phyloP scores from a whole-genome alignment of 1,284 basidiomycete species.

The Ceratobasidium sp. region DNA sequence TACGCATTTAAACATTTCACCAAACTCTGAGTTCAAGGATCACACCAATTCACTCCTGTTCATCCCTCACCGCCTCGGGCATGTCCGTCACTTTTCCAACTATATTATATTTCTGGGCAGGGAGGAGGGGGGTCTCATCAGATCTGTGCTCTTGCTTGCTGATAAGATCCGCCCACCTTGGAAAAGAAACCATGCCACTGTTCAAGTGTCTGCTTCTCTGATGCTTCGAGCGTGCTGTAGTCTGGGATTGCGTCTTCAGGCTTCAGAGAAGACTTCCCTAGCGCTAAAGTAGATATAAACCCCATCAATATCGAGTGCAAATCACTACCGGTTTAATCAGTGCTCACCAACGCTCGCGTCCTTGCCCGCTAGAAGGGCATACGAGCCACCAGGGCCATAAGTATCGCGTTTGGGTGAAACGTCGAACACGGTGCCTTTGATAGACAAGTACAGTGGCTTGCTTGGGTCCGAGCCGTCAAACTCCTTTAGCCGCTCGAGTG shows the following conservation, averaged over 20 bases:
- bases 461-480: slow-evolving; percentile 73
- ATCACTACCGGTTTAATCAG: no score
- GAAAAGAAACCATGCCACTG: slow-evolving; percentile 43
- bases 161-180: slow-evolving; percentile 27
- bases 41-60: neutral
- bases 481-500: slow-evolving; percentile 70
- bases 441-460: slow-evolving; percentile 86
- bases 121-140: neutral
- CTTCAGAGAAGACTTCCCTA: slow-evolving; percentile 40
- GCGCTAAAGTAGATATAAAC: neutral
- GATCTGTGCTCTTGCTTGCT: neutral
- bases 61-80: slow-evolving; percentile 39
- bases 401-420: slow-evolving; percentile 84
- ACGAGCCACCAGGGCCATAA: slow-evolving; percentile 71
- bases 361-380: slow-evolving; percentile 38
- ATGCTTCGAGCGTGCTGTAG: slow-evolving; percentile 10
- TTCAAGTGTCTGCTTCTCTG: slow-evolving; percentile 26
- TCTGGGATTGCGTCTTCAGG: slow-evolving; percentile 34
- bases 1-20: slow-evolving; percentile 8
- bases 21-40: neutral
- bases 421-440: slow-evolving; percentile 92
- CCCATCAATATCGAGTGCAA: neutral
- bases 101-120: slow-evolving; percentile 33
- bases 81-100: slow-evolving; percentile 36
- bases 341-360: slow-evolving; percentile 39